phyloP scores from a whole-genome alignment of 805 yeast species.

The Saccharomyces eubayanus region DNA sequence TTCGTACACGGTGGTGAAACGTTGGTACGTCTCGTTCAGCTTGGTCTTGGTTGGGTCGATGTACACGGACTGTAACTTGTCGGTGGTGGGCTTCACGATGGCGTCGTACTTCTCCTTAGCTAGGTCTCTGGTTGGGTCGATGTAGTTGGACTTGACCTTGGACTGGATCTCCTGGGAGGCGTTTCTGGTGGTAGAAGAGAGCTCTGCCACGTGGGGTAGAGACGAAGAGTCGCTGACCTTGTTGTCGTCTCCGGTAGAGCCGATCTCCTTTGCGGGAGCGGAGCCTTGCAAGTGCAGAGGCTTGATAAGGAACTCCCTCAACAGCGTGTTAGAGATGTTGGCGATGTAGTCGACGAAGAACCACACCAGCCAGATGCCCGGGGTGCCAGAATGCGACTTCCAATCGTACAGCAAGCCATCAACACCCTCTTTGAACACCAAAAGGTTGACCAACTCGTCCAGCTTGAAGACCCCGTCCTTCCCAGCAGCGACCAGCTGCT shows the following conservation, averaged over 20 bases:
- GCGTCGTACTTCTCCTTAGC: conserved; percentile 19
- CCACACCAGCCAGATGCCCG: conserved; percentile 25
- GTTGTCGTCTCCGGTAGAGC: conserved; percentile 4
- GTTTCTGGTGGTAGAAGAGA: conserved; percentile 23
- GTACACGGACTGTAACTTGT: conserved; percentile 13
- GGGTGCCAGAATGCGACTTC: conserved; percentile 11
- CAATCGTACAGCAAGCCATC: conserved; percentile 18
- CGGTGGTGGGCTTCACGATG: conserved; percentile 20
- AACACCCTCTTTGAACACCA: conserved; percentile 27
- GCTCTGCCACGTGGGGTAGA: conserved; percentile 25
- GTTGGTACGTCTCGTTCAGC: conserved; percentile 18
- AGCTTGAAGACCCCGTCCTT: background rate
- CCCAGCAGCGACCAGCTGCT: background rate
- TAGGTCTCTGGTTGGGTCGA: conserved; percentile 18
- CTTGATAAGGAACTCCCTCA: conserved; percentile 23
- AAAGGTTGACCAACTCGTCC: conserved; percentile 21
- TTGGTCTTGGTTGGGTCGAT: conserved; percentile 16
- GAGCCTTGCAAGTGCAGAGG: conserved; percentile 17
- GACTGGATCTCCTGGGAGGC: conserved; percentile 21
- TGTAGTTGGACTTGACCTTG: conserved; percentile 16
- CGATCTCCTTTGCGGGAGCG: conserved; percentile 3
- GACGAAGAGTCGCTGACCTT: background rate
- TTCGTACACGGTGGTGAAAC: conserved; percentile 25
- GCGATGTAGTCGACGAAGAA: conserved; percentile 27
- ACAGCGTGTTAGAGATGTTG: conserved; percentile 22